A percentile compares a stretch with the other conserved stretches of the same genome.
phyloP scores from a whole-genome alignment of 345 rosid species.

The Gossypium rotundifolium region DNA sequence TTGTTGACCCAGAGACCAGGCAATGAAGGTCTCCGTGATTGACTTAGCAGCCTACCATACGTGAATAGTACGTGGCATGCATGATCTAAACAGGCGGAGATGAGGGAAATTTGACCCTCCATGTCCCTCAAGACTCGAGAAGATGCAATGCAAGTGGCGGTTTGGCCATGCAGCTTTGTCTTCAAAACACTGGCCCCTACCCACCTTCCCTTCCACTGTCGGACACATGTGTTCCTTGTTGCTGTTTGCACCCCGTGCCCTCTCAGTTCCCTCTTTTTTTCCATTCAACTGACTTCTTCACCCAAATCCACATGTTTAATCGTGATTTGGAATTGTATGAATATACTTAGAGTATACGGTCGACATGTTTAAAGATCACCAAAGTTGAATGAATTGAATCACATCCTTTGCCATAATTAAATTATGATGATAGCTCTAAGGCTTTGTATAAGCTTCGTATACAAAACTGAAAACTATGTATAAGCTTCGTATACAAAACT shows the following conservation, averaged over 20 bases:
- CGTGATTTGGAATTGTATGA: background rate
- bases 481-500: background rate
- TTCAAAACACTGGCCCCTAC: slow-evolving; percentile 5
- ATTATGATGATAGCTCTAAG: background rate
- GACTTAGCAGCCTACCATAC: background rate
- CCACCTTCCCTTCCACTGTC: background rate
- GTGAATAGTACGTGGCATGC: slow-evolving; percentile 19
- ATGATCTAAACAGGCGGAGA: background rate
- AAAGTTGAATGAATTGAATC: background rate
- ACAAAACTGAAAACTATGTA: too few relatives aligned
- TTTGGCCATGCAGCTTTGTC: slow-evolving; percentile 37
- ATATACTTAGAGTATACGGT: background rate
- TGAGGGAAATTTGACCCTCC: slow-evolving; percentile 13
- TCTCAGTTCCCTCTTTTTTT: background rate
- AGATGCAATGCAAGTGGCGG: slow-evolving; percentile 18
- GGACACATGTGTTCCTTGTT: slow-evolving; percentile 18
- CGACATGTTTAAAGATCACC: background rate
- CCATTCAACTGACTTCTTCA: background rate
- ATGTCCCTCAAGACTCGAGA: slow-evolving; percentile 4
- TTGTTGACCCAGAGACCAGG: background rate
- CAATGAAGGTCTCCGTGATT: background rate
- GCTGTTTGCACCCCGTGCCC: background rate
- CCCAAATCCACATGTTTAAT: background rate
- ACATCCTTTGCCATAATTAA: background rate
- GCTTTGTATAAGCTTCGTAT: background rate